These are phyloP conservation scores for Apiospora saccharicola DNA, from an alignment of 2,329 filamentous ascomycete genomes.

Conservation along the genomic window DNA sequence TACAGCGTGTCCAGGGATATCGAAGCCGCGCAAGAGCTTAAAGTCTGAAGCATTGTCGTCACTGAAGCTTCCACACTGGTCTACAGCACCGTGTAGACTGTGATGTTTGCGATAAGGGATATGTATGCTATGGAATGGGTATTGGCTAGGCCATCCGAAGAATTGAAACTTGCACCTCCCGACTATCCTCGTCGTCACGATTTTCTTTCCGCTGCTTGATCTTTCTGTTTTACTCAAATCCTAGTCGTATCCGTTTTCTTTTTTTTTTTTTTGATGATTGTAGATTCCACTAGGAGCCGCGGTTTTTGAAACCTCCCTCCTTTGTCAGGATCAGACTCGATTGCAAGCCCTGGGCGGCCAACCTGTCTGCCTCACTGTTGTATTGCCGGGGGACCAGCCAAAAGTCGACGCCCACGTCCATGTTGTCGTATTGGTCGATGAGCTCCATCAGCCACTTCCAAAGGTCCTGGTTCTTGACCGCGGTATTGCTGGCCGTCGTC, in stretches of 20 bases:
- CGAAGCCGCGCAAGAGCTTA: neutral
- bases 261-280: neutral
- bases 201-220: neutral
- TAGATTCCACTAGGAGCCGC: too few relatives aligned
- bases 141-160: neutral
- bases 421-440: constrained; percentile 40
- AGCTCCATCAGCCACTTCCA: constrained; percentile 57
- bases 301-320: neutral
- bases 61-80: too few relatives aligned
- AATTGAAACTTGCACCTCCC: neutral
- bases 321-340: neutral
- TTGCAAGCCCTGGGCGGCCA: neutral
- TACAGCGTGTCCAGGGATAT: neutral
- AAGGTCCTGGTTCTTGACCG: constrained; percentile 59
- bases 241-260: neutral
- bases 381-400: constrained; percentile 54
- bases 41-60: neutral
- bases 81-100: neutral
- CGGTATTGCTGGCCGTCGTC: constrained; percentile 42
- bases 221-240: neutral
- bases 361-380: constrained; percentile 50
- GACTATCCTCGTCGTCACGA: neutral
- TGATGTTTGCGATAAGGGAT: neutral
- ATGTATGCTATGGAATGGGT: neutral
- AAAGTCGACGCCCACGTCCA: constrained; percentile 49